Evolutionary conservation across 768 basidiomycete species (phyloP).

Genomic region (Porpolomopsis calyptriformis): DNA sequence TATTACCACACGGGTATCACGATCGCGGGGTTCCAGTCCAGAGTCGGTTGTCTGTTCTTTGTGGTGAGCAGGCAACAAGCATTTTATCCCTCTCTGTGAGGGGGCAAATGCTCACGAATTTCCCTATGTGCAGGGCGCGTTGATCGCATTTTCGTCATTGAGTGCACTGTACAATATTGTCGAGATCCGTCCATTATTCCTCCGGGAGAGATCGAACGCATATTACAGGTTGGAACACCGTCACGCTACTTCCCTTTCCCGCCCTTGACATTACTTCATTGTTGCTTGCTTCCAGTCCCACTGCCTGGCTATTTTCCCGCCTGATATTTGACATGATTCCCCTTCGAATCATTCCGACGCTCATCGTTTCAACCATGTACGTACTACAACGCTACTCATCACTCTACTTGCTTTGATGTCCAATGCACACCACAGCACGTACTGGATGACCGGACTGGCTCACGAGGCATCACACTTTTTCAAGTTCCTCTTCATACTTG

Average conservation of each 20-base stretch:
- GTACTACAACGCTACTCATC: conserved; percentile 16
- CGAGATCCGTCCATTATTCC: conserved; percentile 73
- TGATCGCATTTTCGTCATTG: conserved; percentile 84
- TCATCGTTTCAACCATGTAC: conserved; percentile 76
- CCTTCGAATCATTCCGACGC: conserved; percentile 78
- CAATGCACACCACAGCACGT: conserved; percentile 40
- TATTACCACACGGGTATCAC: conserved; percentile 72
- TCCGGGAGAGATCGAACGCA: conserved; percentile 74
- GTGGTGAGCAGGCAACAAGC: conserved; percentile 39
- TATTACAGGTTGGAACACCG: conserved; percentile 60
- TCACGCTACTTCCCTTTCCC: background rate
- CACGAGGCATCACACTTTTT: conserved; percentile 75
- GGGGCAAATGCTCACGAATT: background rate
- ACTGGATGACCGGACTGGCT: conserved; percentile 92
- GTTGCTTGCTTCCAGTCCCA: conserved; percentile 40
- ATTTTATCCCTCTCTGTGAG: background rate
- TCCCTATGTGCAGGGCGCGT: conserved; percentile 58
- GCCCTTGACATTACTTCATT: conserved; percentile 2
- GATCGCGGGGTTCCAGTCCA: conserved; percentile 89
- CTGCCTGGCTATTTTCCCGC: conserved; percentile 84
- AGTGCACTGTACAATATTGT: conserved; percentile 87
- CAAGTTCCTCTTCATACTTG: conserved; percentile 88
- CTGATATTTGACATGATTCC: conserved; percentile 86
- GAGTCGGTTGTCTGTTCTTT: conserved; percentile 94
- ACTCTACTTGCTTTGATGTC: conserved; percentile 5